A percentile compares a stretch with the other conserved stretches of the same genome.
Conservation (phyloP, 202 grass and related monocot genomes). For the Brachypodium distachyon region DNA sequence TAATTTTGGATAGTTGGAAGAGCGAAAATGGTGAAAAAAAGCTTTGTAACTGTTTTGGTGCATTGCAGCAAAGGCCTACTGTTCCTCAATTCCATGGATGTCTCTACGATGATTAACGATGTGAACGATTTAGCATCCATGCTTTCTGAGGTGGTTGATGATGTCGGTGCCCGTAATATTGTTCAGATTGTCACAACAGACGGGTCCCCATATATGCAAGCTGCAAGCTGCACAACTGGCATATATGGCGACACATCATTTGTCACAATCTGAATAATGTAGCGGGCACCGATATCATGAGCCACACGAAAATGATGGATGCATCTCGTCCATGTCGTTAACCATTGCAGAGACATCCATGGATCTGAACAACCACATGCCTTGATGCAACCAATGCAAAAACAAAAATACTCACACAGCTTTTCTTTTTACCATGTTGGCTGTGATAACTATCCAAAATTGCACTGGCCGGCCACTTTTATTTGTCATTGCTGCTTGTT, state of each 20-base stretch:
- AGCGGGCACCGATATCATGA: conserved; percentile 46
- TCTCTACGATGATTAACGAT: conserved; percentile 41
- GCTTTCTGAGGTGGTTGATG: conserved; percentile 45
- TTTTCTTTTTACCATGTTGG: no score
- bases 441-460: no score
- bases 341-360: conserved; percentile 43
- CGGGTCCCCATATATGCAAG: conserved; percentile 55
- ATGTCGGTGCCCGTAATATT: conserved; percentile 52
- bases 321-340: conserved; percentile 49
- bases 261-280: conserved; percentile 68
- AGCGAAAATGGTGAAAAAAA: conserved; percentile 32
- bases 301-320: conserved; percentile 30
- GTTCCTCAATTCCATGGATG: conserved; percentile 72
- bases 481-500: no score
- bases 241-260: conserved; percentile 55
- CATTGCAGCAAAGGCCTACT: conserved; percentile 43
- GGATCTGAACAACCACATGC: conserved; percentile 67
- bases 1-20: conserved; percentile 68
- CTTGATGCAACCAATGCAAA: no score
- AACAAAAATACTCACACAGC: no score
- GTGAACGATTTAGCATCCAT: conserved; percentile 43
- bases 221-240: conserved; percentile 48
- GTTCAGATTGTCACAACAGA: conserved; percentile 64
- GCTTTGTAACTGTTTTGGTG: conserved; percentile 50
- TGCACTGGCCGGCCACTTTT: no score